Base-by-base conservation (phyloP, 2,329 filamentous ascomycete species). In the Thelonectria blattea region DNA sequence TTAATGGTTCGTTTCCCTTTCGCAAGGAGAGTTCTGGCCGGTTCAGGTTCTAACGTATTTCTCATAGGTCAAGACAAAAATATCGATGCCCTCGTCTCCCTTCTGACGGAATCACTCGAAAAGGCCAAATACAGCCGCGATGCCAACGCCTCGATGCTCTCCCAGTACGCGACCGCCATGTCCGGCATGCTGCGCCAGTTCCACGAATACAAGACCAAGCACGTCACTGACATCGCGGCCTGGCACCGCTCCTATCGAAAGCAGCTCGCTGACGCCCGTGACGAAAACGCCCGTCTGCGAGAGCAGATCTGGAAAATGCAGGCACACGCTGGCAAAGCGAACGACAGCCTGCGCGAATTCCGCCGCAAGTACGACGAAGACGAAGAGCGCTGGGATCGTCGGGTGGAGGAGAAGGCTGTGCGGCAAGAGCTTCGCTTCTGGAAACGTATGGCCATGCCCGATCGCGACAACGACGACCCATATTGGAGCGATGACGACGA, bases 301-400 rank as follows among this genome's bases (percentile, higher is more conserved):
- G 85, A 88, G 68, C 85, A 89, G 73, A 87, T 89, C 68, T 87
- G 85, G 81, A 85, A 88, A 66, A 88, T 88, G 85, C 85, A 88
- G 69, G 80, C 81, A 42, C 83, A 85, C 65, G 87, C 87, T 22
- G 80, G 80, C 48, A 78, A 76, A 12, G 86, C 86, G 20, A 88
- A 88, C 69, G 83, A 84, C 59, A 73, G 78, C 61, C 75, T 89
- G 57, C 84, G 86, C 41, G 75, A 80, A 39, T 88, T 88, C 65
- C 80, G 86, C 52, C 77, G 80, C 46, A 78, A 77, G 55, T 83
- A 85, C 68, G 83, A 87, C 64, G 85, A 86, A 65, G 80, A 88
- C 60, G 79, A 82, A 64, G 75, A 76, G 39, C 78, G 83, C 18
- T 84, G 85, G 78, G 80, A 86, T 58, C 77, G 80, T 30, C 78